Percentiles rank a stretch among this genome's conserved stretches.
phyloP scores from a whole-genome alignment of 1,284 basidiomycete genomes.

The Exobasidium cylindrosporum region DNA sequence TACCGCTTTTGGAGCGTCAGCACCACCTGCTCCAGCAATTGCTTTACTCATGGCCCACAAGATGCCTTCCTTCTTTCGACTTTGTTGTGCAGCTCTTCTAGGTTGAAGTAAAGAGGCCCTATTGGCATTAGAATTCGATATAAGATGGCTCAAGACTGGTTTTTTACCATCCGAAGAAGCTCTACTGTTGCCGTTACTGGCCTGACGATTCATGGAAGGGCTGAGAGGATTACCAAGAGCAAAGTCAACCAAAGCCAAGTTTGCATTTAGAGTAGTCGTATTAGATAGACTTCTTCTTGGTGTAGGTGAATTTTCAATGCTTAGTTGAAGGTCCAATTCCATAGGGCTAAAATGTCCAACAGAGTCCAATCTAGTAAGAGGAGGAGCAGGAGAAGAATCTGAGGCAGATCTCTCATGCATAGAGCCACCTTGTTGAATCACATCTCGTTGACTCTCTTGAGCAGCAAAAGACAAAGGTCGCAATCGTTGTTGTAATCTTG shows the following conservation, averaged over 20 bases:
- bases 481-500: background rate
- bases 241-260: background rate
- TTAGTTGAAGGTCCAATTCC: background rate
- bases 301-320: background rate
- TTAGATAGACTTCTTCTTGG: background rate
- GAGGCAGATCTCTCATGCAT: background rate
- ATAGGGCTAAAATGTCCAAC: background rate
- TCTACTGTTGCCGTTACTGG: background rate
- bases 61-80: conserved; percentile 42
- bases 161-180: background rate
- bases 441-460: background rate
- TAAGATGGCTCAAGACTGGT: background rate
- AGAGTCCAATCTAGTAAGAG: background rate
- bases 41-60: conserved; percentile 41
- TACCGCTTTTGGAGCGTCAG: conserved; percentile 36
- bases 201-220: conserved; percentile 7
- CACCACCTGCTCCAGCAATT: conserved; percentile 2
- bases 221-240: conserved; percentile 15
- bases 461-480: background rate
- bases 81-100: background rate
- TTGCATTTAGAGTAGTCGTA: background rate
- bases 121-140: background rate
- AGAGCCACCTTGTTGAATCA: background rate
- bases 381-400: background rate
- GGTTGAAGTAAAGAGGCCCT: background rate